Evolutionary conservation across 257 asterid genomes (phyloP), one percentile per base, ranked within the genome.

Genomic region (Solanum habrochaites): DNA sequence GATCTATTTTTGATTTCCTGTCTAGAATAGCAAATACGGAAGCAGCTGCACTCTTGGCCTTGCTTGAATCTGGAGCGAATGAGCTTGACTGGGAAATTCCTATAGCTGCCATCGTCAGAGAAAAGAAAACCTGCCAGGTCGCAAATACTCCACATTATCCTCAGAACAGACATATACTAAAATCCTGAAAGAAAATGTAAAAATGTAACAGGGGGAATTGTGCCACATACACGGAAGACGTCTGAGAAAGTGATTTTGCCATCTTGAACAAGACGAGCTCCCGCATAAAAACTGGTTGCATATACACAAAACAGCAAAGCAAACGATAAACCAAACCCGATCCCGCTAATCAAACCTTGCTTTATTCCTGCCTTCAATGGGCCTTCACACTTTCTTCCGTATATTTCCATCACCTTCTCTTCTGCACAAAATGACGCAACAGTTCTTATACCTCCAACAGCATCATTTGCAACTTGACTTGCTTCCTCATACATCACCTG

Each of bases 41-140:
- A 88, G 97, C 95, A 66, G 96, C 94, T 1, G 98, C 98, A 10
- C 88, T 37, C 92, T 93, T 96, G 29, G 99, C 99, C 85, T 95
- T 96, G 91, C 86, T 93, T 37, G 98, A 94, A 90, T 96, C 98
- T 21, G 98, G 98, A 74, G 96, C 98, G 56, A 96, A 86, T 12
- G 99, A 92, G 86, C 98, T 94, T 7, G 99, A 95, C 67, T 95
- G 98, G 39, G 99, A 96, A 88, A 96, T 94, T 27, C 95, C 98
- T 12, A 94, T 21, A 66, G 99, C 94, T 29, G 98, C 97, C 98
- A 94, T 94, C 8, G 98, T 93, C 66, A 95, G 89, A 87, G 97
- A 95, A 83, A 94, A 96, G 94, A 96, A 96, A 52, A 95, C 99
- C 98, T 95, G 95, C 91, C 91, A 70, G 83, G 66, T 39, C 75